These are phyloP conservation scores for Ogataea polymorpha DNA, from an alignment of 805 yeast genomes.

Conservation along the genomic window DNA sequence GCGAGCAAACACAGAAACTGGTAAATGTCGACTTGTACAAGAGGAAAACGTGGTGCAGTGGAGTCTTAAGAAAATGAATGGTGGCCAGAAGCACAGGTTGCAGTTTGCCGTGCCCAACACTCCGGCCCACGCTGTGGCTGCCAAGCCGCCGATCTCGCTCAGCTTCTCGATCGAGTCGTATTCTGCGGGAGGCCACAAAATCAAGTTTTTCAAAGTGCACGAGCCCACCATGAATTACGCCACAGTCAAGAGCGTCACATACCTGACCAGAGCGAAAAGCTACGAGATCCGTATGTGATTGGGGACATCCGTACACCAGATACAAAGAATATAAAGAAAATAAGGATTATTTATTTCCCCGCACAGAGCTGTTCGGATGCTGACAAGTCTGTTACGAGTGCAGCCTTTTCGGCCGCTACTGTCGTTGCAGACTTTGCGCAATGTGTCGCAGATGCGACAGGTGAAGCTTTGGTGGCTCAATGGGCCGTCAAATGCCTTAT, in stretches of 20 bases:
- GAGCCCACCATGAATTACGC: constrained; percentile 53
- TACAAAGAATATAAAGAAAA: neutral
- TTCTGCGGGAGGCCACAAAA: constrained; percentile 72
- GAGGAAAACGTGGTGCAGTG: constrained; percentile 65
- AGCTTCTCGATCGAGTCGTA: constrained; percentile 70
- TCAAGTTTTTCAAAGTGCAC: constrained; percentile 65
- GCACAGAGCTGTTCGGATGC: neutral
- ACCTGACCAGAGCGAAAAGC: constrained; percentile 69
- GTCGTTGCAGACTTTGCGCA: no score
- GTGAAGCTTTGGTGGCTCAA: no score
- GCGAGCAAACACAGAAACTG: constrained; percentile 44
- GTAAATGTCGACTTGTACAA: constrained; percentile 66
- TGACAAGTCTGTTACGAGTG: no score
- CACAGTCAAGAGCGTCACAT: constrained; percentile 86
- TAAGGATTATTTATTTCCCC: neutral
- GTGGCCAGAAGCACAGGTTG: constrained; percentile 60
- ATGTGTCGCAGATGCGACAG: no score
- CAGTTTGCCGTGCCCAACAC: constrained; percentile 36
- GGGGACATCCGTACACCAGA: constrained; percentile 2
- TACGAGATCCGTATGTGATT: constrained; percentile 70
- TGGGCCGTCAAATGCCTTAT: no score
- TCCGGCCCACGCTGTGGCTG: constrained; percentile 54
- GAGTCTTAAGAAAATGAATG: constrained; percentile 67
- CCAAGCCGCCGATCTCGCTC: constrained; percentile 72
- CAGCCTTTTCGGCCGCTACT: no score